Evolutionary conservation across 441 rosid genomes (phyloP), one percentile per base, ranked within the genome.

Genomic region (Aquilaria agallochum): DNA sequence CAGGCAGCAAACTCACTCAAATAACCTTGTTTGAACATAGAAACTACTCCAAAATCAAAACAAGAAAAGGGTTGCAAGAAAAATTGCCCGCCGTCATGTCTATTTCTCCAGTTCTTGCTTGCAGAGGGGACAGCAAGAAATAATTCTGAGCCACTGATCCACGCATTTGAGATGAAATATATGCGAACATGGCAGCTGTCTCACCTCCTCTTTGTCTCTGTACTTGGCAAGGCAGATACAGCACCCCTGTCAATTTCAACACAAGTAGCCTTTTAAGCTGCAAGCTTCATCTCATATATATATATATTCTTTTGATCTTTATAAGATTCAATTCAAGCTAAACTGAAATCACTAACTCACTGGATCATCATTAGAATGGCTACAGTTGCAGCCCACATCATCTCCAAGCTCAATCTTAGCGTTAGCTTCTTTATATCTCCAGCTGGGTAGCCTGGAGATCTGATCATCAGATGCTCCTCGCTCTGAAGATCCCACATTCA

Each of bases 51-150:
- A 54, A 15, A 53, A 62, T 34, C 30, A 55, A 64, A 11, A 36
- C 32, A 40, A 14, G 56, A 52, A 32, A 10, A 11, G 49, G 31
- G 46, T 59, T 46, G n/a, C 53, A 14, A 44, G 55, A 56, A 42
- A n/a, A 36, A 13, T 53, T 54, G 33, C 50, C 53, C 11, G 33
- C 14, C 33, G 20, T 42, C 50, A 34, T 54, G 9, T n/a, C 72
- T 79, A 94, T 73, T 85, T 83, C 58, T 87, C 80, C 62, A 91
- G 71, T 75, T 78, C 95, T 78, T 89, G 91, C 72, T 94, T 94
- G 64, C 96, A 94, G 54, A 91, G 94, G 46, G 99, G 99, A 70
- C 99, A 94, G 67, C 96, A 91, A 58, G 97, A 94, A 51, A 89
- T 84, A 32, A 94, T 91, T 62, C 79, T 77, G 60, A 94, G 96